Conservation (phyloP, 139 green algal genomes). For the Tetradesmus obliquus region DNA sequence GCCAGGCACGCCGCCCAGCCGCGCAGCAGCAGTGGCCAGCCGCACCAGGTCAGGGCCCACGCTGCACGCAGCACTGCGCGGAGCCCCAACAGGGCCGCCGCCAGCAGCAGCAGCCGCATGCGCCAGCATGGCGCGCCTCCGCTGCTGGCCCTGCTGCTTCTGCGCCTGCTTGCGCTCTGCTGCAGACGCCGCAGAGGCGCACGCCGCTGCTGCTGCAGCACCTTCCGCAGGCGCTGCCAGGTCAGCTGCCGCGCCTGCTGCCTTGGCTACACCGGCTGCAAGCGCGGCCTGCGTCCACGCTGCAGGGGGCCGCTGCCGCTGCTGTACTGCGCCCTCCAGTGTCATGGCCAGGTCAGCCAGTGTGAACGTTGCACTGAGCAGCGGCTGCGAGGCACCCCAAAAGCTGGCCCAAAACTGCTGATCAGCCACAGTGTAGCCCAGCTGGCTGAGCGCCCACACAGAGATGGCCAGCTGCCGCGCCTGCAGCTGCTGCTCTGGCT, state of each 20-base stretch:
- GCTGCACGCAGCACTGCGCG: not conserved
- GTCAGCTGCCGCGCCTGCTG: constrained; percentile 8
- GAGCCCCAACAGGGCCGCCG: not conserved
- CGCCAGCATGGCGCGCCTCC: not conserved
- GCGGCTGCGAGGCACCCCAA: not conserved
- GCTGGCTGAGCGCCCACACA: not conserved
- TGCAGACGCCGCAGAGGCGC: not conserved
- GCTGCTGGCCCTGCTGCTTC: constrained; percentile 1
- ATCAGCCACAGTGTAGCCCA: not conserved
- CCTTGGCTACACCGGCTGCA: not conserved
- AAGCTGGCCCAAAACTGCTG: not conserved
- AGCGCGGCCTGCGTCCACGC: not conserved
- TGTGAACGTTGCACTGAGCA: not conserved
- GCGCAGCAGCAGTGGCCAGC: constrained; percentile 2
- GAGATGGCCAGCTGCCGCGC: not conserved
- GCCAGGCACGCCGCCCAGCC: constrained; percentile 6
- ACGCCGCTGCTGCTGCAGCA: constrained; percentile 1
- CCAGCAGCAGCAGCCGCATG: constrained; percentile 7
- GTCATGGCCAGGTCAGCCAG: not conserved
- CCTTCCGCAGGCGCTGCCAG: not conserved
- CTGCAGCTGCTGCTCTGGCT: not conserved
- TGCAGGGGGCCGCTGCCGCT: not conserved
- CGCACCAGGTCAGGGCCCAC: not conserved
- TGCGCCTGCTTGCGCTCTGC: not conserved
- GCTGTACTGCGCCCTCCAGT: not conserved